Base-by-base conservation (phyloP, 148 eudicot species). In the Vaccinium myrtillus region DNA sequence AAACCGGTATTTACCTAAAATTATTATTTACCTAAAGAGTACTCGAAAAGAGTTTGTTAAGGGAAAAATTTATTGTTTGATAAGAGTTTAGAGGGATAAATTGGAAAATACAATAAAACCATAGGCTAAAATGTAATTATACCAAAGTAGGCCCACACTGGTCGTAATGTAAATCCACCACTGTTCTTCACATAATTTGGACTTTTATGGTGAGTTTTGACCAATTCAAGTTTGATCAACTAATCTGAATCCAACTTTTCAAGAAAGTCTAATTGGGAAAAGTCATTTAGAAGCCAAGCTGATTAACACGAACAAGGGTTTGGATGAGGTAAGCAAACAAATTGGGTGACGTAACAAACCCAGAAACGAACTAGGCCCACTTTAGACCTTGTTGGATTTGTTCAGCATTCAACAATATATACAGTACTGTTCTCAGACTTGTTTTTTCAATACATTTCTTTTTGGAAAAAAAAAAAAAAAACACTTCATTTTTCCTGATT, bases 141-240 rank as follows among this genome's bases (percentile, higher is more conserved):
- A 43, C 46, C 46, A 43, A 43, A 43, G 46, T 43, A 43, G 46
- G 46, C 46, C 43, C 43, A 39, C 43, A 39, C 32, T 32, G 43
- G 5, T 39, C 5, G 43, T 39, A 39, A 39, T 39, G 43, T 39
- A 43, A 43, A 43, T 43, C 46, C 6, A 6, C 46, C 6, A 43
- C 46, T 43, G 46, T 43, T 43, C n/a, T 16, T 15, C 9, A 73
- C 6, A 36, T 16, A 32, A 65, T 73, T 73, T 8, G 21, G 23
- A 36, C 77, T 39, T 16, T 18, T 36, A 32, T 73, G 63, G 1
- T 58, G 77, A 36, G 7, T 73, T 73, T 73, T 73, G 75, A 71
- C 75, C 46, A 32, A 27, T 71, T 71, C 75, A 32, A 71, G 19
- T 71, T 32, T 32, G 77, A 73, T 73, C 49, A 73, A 73, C 49